Conservation (phyloP, 768 basidiomycete genomes). For the Lactarius sp. region DNA sequence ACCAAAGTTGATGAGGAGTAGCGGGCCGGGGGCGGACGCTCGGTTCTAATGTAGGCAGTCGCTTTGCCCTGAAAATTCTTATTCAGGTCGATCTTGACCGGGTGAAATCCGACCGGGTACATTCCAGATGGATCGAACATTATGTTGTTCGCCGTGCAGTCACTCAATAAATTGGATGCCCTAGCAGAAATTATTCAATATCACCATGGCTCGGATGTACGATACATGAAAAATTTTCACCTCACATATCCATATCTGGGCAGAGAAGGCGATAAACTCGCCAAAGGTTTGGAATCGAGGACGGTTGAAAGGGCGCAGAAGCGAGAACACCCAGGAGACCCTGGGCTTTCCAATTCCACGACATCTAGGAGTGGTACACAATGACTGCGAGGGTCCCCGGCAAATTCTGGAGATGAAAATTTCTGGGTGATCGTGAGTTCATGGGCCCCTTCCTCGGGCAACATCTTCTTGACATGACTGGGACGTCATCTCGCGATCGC, state of each 20-base stretch:
- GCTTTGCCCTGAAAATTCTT: constrained; percentile 29
- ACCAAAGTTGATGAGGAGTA: constrained; percentile 33
- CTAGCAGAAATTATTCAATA: constrained; percentile 7
- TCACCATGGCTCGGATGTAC: neutral
- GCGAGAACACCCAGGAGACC: constrained; percentile 32
- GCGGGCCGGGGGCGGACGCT: constrained; percentile 27
- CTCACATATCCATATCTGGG: constrained; percentile 37
- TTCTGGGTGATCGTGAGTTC: constrained; percentile 8
- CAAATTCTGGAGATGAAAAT: constrained; percentile 22
- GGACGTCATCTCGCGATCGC: constrained; percentile 3
- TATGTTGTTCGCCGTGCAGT: constrained; percentile 25
- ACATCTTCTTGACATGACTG: constrained; percentile 17
- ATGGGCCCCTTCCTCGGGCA: constrained; percentile 6
- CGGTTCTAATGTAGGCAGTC: constrained; percentile 26
- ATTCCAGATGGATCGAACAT: constrained; percentile 32
- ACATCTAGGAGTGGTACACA: constrained; percentile 29
- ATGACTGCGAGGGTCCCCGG: constrained; percentile 30
- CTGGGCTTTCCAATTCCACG: constrained; percentile 17
- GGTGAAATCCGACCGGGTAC: constrained; percentile 32
- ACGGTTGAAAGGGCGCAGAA: constrained; percentile 29
- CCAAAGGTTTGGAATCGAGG: constrained; percentile 35
- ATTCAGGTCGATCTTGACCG: constrained; percentile 19
- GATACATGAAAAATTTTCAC: constrained; percentile 22
- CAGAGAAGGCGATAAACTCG: constrained; percentile 34
- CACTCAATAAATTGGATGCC: constrained; percentile 25